Base-by-base conservation (phyloP, 208 protist species). In the Trypanosomatidae sp. region DNA sequence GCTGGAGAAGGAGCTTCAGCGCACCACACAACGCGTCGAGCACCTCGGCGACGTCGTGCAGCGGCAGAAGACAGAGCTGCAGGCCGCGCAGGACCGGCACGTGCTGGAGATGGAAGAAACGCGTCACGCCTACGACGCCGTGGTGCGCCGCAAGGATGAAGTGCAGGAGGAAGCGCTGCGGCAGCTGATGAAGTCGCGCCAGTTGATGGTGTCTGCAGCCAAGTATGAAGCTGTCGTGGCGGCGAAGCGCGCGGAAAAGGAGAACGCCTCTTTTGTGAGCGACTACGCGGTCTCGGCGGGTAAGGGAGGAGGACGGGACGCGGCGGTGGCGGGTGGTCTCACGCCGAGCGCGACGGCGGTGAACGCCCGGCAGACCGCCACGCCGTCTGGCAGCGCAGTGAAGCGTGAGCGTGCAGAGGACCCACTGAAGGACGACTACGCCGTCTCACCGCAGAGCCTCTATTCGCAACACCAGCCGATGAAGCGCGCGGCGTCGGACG, bases 161-260 rank as follows among this genome's bases (percentile, higher is more conserved):
- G 70, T 81, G 55, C 83, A 91, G 64, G 85, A 89, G 44, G 81
- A 86, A 67, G 73, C 82, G 15, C 69, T 94, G 60, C 71, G 74
- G 25, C 77, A 90, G 65, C 52, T 94, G 15, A 39, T 89, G 59
- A 80, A 79, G 55, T 79, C 84, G 2, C 82, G 81, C 25, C 80
- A 89, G 50, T 62, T 92, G 65, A 67, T 82, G 47, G n/a, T 65
- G 52, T 77, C 79, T 1, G 87, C 87, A 15, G 60, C 49, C 44
- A 76, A 74, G 41, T 92, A 80, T 56, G 83, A 90, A 65, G 73
- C 74, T 4, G 64, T 49, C 5, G 76, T 92, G 25, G 73, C 76
- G 17, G 69, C 76, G 6, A 75, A 25, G 62, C 39, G 22, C 7
- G 10, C 17, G 22, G 74, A 58, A 22, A 79, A 79, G 68, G 74